Base-by-base conservation (phyloP, 768 basidiomycete species). In the Tephrocybe sp. region DNA sequence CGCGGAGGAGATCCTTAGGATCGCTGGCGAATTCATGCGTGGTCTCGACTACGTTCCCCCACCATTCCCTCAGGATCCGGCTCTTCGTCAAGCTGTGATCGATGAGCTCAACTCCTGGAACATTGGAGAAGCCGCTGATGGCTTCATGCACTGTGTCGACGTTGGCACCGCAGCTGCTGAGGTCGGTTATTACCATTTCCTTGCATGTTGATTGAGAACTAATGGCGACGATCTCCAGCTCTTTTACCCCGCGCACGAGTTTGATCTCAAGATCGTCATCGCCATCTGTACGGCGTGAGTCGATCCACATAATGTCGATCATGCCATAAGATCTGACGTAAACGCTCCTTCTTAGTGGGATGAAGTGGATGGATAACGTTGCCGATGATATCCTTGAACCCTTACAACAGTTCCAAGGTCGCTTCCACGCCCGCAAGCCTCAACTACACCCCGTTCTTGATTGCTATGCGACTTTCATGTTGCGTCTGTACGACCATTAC, bases 331-430 rank as follows among this genome's bases (percentile, higher is more conserved):
- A n/a, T n/a, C n/a, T 45, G 30, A 51, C 14, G 3, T 15, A 2
- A 44, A 21, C 30, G 3, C 4, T 30, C 8, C 6, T 36, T 12
- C 24, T n/a, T 30, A 53, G 45, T 40, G 32, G 45, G 39, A 53
- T 53, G 51, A 53, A 53, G 32, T 53, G 51, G 51, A 53, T 53
- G 45, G 51, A 53, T 24, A 53, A 53, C 23, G 45, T 47, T 17
- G 51, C 51, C 2, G 51, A 53, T 26, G 51, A 47, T 20, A 53
- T 53, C 26, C 39, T 53, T 4, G 51, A 46, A 11, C 32, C 51
- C 3, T 39, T 53, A 5, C 24, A 26, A 3, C 18, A 46, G 15
- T 53, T 53, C 39, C 51, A 53, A 36, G 51, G 51, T 11, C 45
- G 45, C 30, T 53, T 53, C 39, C 39, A 53, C 10, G 51, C 45